Conservation (phyloP, 2,329 filamentous ascomycete species). For the Colletotrichum sp. region DNA sequence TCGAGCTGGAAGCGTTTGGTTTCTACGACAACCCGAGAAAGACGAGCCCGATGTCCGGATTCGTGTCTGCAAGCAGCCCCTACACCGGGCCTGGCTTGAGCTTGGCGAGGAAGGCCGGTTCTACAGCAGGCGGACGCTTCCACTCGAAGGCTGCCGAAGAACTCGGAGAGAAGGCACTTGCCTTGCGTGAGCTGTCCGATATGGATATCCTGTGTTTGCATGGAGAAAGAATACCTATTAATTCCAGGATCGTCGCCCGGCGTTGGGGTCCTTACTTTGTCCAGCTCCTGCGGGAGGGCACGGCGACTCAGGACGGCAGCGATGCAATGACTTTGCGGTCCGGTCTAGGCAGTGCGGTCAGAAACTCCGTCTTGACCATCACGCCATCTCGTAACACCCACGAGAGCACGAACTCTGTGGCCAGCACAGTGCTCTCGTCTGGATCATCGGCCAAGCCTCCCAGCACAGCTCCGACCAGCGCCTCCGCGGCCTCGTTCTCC, state of each 20-base stretch:
- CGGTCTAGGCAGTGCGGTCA: conserved; percentile 59
- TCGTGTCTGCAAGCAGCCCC: conserved; percentile 80
- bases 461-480: conserved; percentile 49
- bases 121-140: conserved; percentile 76
- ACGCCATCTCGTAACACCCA: conserved; percentile 67
- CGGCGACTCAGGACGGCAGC: conserved; percentile 71
- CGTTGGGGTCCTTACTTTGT: conserved; percentile 98
- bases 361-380: conserved; percentile 86
- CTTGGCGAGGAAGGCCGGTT: conserved; percentile 63
- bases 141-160: conserved; percentile 83
- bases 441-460: conserved; percentile 45
- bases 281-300: conserved; percentile 83
- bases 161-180: conserved; percentile 80
- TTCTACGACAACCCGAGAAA: conserved; percentile 95
- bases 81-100: conserved; percentile 63
- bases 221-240: conserved; percentile 91
- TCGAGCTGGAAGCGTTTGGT: conserved; percentile 95
- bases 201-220: conserved; percentile 96
- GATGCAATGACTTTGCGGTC: conserved; percentile 80
- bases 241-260: conserved; percentile 84
- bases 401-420: conserved; percentile 52
- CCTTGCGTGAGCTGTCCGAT: conserved; percentile 84
- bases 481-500: conserved; percentile 31
- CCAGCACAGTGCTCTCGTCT: conserved; percentile 44
- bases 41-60: conserved; percentile 78